Conservation (phyloP, 2,329 filamentous ascomycete species). For the Fusarium secorum region DNA sequence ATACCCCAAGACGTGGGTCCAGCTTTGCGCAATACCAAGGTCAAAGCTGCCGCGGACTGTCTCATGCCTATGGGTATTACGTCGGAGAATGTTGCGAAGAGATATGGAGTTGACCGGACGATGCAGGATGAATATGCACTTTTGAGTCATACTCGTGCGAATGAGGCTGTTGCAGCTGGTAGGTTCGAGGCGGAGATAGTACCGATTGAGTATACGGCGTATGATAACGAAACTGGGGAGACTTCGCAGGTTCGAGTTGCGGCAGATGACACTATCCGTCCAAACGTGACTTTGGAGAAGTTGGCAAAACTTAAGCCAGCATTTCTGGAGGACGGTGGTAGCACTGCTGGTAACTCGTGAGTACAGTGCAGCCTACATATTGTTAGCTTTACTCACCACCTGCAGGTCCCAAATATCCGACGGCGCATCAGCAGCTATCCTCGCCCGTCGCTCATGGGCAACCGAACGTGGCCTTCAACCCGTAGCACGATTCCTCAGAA, state of each 20-base stretch:
- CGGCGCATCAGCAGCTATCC: constrained; percentile 73
- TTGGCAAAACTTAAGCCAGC: constrained; percentile 83
- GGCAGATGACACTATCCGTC: constrained; percentile 67
- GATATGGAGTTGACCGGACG: constrained; percentile 74
- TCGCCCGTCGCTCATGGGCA: constrained; percentile 75
- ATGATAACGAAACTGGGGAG: background rate
- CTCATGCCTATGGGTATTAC: constrained; percentile 95
- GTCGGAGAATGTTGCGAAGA: constrained; percentile 83
- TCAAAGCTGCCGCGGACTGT: constrained; percentile 79
- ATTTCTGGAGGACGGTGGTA: constrained; percentile 75
- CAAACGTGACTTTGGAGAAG: constrained; percentile 59
- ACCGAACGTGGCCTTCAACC: constrained; percentile 75
- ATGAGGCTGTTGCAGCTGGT: constrained; percentile 71
- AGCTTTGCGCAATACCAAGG: constrained; percentile 66
- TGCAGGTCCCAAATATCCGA: constrained; percentile 77
- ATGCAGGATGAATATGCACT: constrained; percentile 87
- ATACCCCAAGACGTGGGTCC: constrained; percentile 84
- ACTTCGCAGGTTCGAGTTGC: constrained; percentile 70
- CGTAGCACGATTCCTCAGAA: constrained; percentile 74
- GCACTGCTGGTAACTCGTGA: constrained; percentile 80
- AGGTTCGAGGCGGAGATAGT: constrained; percentile 80
- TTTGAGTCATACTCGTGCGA: constrained; percentile 74
- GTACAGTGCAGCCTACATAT: background rate
- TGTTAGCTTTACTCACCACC: accelerated
- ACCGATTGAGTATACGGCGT: constrained; percentile 58